These are phyloP conservation scores for Cicer judaicum DNA, from an alignment of 306 rosid species.

Conservation along the genomic window DNA sequence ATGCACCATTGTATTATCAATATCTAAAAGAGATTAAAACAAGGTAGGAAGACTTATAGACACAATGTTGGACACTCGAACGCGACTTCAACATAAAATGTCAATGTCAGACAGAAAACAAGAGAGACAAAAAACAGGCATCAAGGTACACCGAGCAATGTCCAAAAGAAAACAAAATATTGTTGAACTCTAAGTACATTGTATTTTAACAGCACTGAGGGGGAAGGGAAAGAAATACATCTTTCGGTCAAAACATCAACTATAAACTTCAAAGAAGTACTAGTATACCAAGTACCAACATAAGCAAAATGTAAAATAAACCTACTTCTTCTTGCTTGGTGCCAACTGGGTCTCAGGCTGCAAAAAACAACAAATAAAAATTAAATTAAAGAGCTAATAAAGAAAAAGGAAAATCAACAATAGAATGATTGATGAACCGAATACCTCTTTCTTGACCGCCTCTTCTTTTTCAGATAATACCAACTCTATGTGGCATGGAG, in stretches of 20 bases:
- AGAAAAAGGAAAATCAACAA: neutral
- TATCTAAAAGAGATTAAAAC: constrained; percentile 18
- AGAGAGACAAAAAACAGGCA: neutral
- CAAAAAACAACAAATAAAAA: neutral
- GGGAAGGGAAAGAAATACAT: no score
- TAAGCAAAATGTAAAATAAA: neutral
- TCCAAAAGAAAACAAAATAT: constrained; percentile 39
- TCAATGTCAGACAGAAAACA: neutral
- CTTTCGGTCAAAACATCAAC: constrained; percentile 31
- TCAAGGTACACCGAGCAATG: constrained; percentile 15
- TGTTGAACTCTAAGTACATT: constrained; percentile 8
- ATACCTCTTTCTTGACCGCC: constrained; percentile 92
- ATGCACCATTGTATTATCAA: neutral
- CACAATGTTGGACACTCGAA: no score
- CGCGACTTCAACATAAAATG: no score
- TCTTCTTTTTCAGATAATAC: constrained; percentile 87
- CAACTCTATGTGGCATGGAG: constrained; percentile 94
- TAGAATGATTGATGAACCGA: neutral
- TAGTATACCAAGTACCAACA: constrained; percentile 21
- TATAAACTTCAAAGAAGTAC: constrained; percentile 10
- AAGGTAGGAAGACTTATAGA: neutral
- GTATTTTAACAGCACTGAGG: constrained; percentile 18
- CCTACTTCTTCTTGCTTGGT: constrained; percentile 76
- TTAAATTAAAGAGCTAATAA: neutral
- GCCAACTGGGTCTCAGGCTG: constrained; percentile 82